Base-by-base conservation (phyloP, 2,329 filamentous ascomycete genomes). In the Botrytis galanthina region DNA sequence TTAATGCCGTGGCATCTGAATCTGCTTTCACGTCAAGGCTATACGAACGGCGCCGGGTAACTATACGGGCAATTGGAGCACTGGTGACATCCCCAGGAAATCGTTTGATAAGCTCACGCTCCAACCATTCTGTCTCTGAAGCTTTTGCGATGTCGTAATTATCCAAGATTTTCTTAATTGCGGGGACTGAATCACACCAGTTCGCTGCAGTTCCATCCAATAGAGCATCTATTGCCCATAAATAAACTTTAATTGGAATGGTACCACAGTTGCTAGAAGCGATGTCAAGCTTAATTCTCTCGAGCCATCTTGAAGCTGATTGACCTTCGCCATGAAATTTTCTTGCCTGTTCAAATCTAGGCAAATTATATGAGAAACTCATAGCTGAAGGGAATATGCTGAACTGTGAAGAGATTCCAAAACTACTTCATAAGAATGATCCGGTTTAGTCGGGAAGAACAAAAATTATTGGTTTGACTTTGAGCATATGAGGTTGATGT, bases 221-320 rank as follows among this genome's bases (percentile, higher is more conserved):
- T 37, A 69, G 42, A 37, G 6, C 35, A 57, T 44, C 6, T 42
- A 69, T 57, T 26, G 66, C 66, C 48, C 66, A 32, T 10, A 69
- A 8, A 32, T 69, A 69, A 7, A 69, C 22, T n/a, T 57, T 14
- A 3, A n/a, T 69, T 44, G 66, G 51, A 32, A 57, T 57, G 1
- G 12, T 32, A 10, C 22, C 37, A 12, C 26, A 39, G 37, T 57
- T 42, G 16, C 10, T 26, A 26, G 66, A 42, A 57, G 48, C 66
- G 18, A 69, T 37, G 10, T 69, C 66, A 32, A 69, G 66, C 22
- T 42, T 69, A 10, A 69, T 42, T 9, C 18, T 44, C 37, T 22
- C 12, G 35, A 69, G 66, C 66, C 66, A 69, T 44, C 35, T 69
- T 51, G 66, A 69, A 44, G 66, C 66, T 9, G 66, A 69, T 26